Evolutionary conservation across 176 grass and related monocot genomes (phyloP).

Genomic region (Rhynchospora breviuscula): DNA sequence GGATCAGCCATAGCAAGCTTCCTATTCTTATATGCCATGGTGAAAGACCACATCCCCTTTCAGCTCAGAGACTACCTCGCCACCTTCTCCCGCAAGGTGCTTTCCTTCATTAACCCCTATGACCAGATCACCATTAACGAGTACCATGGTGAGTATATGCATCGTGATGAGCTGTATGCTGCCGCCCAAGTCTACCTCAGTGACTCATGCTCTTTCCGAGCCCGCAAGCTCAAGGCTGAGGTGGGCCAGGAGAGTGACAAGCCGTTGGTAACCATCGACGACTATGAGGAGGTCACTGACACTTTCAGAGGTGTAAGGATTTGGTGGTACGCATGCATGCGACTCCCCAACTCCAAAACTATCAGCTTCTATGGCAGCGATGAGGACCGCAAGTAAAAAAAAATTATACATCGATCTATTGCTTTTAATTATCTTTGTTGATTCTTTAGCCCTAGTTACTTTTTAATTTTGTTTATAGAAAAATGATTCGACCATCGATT

Average conservation of each 20-base stretch:
- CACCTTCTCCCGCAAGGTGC: slow-evolving; percentile 2
- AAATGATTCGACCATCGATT: no score
- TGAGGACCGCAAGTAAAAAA: slow-evolving; percentile 10
- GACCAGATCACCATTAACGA: slow-evolving; percentile 42
- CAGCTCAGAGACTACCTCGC: not conserved
- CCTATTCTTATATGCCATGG: slow-evolving; percentile 45
- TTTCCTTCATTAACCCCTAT: slow-evolving; percentile 42
- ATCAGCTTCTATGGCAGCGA: slow-evolving; percentile 15
- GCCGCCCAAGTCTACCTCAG: slow-evolving; percentile 56
- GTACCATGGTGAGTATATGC: slow-evolving; percentile 29
- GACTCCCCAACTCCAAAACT: accelerated
- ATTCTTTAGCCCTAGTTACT: not conserved
- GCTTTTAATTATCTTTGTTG: not conserved
- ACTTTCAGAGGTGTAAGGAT: slow-evolving; percentile 24
- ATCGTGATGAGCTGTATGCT: slow-evolving; percentile 38
- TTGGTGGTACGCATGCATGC: slow-evolving; percentile 41
- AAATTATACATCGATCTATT: not conserved
- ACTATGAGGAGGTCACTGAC: slow-evolving; percentile 60
- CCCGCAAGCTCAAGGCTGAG: slow-evolving; percentile 45
- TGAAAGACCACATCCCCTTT: slow-evolving; percentile 35
- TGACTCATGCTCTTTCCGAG: slow-evolving; percentile 29
- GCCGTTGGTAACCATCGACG: slow-evolving; percentile 43
- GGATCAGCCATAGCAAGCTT: slow-evolving; percentile 36
- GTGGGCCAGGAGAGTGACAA: slow-evolving; percentile 37
- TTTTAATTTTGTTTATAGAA: not conserved